Base-by-base conservation (phyloP, 202 grass and related monocot genomes). In the Zizania palustris region DNA sequence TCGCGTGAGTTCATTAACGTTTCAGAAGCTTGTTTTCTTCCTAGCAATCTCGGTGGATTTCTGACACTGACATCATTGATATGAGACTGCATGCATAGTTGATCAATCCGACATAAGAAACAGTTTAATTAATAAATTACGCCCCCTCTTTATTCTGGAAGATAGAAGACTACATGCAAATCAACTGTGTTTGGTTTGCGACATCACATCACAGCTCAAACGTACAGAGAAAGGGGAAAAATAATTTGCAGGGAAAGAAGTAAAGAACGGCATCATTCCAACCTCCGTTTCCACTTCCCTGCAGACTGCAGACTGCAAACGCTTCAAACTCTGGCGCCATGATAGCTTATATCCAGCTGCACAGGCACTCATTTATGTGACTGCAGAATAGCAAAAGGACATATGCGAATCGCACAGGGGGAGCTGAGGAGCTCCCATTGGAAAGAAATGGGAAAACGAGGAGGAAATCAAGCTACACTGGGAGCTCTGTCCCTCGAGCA, bases 91-190 rank as follows among this genome's bases (percentile, higher is more conserved):
- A 28, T 28, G 28, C 28, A 28, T 28, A 28, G 28, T 28, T 28
- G 28, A 34, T 15, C 28, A 67, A 45, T 19, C 2, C 20, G 65
- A 37, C 68, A 69, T 1, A 62, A 60, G 36, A 67, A 35, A 14
- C 11, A 28, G 9, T 3, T 6, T 58, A 55, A 57, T 28, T 28
- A 28, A 28, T 28, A 28, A 28, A 85, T 68, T 79, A 40, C 63
- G 60, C 41, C 60, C 72, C 85, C 80, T 81, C 72, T 69, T 89
- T 94, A 90, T 93, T 93, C 58, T 66, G 50, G 50, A 84, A 53
- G 73, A 46, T 9, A 45, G 46, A 85, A 72, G 83, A 57, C 64
- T 54, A 77, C 63, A 90, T 45, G 60, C 80, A 74, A 18, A 57
- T 20, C 43, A 66, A 13, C 58, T 69, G 41, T 60, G 21, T 21